Evolutionary conservation across 805 yeast genomes (phyloP), one percentile per base, ranked within the genome.

Genomic region (Barnettozyma californica): DNA sequence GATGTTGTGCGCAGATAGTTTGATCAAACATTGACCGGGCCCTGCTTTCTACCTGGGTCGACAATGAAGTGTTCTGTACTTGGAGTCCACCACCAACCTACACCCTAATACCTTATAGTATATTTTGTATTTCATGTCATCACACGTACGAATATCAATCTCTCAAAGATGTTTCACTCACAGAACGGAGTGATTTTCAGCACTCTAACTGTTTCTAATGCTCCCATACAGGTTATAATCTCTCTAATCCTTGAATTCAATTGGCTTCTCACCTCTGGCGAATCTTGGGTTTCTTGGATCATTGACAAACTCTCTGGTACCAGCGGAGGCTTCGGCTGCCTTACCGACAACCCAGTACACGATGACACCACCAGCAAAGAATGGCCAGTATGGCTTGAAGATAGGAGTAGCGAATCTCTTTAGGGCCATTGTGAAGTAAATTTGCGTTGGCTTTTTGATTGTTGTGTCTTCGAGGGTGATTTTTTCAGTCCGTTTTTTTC

Each of bases 221-320:
- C 41, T 20, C 27, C 16, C n/a, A 21, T 37, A 27, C 26, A 5
- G 27, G 34, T 7, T 40, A n/a, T 26, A 25, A 8, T n/a, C 37
- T 37, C 16, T 29, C 25, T 47, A 52, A 47, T 56, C 59, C 47
- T 64, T 64, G 55, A 67, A 53, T 53, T 71, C 74, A 40, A 69
- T 69, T 43, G 70, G 66, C 56, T 76, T 75, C 62, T 73, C 81
- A 64, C 80, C 81, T 59, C 71, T 71, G 56, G 75, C 74, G 68
- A 87, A 86, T 75, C 95, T 84, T 71, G 97, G 97, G 77, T 89
- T 89, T 79, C 96, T 87, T 75, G 97, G 96, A 74, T 89, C 96
- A 70, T 89, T 88, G 73, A 83, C 81, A 77, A 83, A 89, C 73
- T 87, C 95, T 54, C 77, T 78, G 49, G 92, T 76, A 77, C 82